phyloP scores from a whole-genome alignment of 306 rosid species.

The cucumber (Cucumis sativus) region Cucumber_9930_V3 NC_026656.2:21592001-21592500 shows the following conservation, averaged over 20 bases:
- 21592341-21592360: conserved; percentile 25
- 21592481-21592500: conserved; percentile 30
- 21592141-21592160: too few relatives aligned
- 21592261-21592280: conserved; percentile 45
- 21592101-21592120: too few relatives aligned
- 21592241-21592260: conserved; percentile 50
- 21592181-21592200: too few relatives aligned
- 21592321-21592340: conserved; percentile 28
- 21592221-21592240: conserved; percentile 39
- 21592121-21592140: too few relatives aligned
- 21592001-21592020: too few relatives aligned
- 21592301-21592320: conserved; percentile 50
- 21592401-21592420: conserved; percentile 16
- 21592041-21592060: too few relatives aligned
- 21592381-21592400: conserved; percentile 26
- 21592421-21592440: conserved; percentile 24
- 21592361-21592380: conserved; percentile 33
- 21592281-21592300: conserved; percentile 65
- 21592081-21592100: too few relatives aligned
- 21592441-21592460: conserved; percentile 15
- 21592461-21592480: conserved; percentile 26
- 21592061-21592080: too few relatives aligned
- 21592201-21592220: conserved; percentile 32
- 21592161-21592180: too few relatives aligned
- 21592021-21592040: too few relatives aligned